Evolutionary conservation across 352 stramenopile genomes (phyloP), one percentile per base, ranked within the genome.

Genomic region (Pilasporangium apinafurcum): DNA sequence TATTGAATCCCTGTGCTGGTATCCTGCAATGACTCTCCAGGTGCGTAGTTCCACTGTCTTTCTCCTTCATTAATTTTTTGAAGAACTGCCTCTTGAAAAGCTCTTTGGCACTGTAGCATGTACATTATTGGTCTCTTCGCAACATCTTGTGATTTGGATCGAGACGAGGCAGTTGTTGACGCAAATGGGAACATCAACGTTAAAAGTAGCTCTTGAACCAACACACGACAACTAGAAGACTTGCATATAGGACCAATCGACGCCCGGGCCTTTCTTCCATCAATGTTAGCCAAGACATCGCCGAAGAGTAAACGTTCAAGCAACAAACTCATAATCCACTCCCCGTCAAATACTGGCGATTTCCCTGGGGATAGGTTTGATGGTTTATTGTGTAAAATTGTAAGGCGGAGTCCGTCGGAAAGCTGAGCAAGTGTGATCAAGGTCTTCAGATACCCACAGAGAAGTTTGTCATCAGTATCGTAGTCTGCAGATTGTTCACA

Each of bases 11-110:
- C 66, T 16, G 47, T 51, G 12, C 35, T 28, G 0, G 21, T 8
- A 24, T 63, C 56, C 13, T 73, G 53, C 10, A 86, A 54, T 8
- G 68, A 60, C 4, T 92, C 66, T 7, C 35, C 21, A 6, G 80
- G 72, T 2, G 38, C 26, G 34, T 76, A 81, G 40, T 76, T 74
- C 80, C 80, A 92, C 20, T 75, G 77, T 6, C 73, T 59, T 14
- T 71, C 79, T 31, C 50, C 30, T 10, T 18, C 1, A 41, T 65
- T 62, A 0, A 84, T 37, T 2, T 48, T 38, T 9, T 56, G 28
- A 2, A 68, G 14, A 0, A 77, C 63, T 0, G 40, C 44, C 5
- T 13, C 16, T 41, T 78, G 71, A 14, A 62, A 73, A 8, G 14
- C 41, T 26, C 33, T 16, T 10, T 45, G 40, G 21, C 14, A 22